Evolutionary conservation across 2,329 filamentous ascomycete species (phyloP), one percentile per base, ranked within the genome.

Genomic region (Byssoonygena ceratinophila): DNA sequence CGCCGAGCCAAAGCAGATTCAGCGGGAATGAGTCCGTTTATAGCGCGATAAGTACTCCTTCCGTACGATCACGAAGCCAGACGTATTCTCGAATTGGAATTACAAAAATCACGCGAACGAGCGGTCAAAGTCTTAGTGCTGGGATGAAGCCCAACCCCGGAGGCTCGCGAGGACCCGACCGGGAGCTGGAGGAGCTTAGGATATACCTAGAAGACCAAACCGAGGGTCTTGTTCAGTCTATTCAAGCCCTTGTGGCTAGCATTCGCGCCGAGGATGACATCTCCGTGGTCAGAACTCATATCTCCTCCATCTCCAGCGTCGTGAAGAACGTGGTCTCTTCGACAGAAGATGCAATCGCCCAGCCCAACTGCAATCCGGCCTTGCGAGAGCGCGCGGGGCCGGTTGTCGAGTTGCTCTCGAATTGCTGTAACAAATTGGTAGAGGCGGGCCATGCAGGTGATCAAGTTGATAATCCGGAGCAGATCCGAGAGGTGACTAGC

Each of bases 181-280:
- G 67, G 57, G 75, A 77, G 59, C 68, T 82, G 58, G 76, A 80
- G 61, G 78, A 82, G 59, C 73, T 83, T 52, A 82, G 81, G 73
- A 79, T 86, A 55, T 90, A 88, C 64, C 78, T 94, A 32, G 85
- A 92, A 63, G 85, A 90, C 63, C 86, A 92, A 66, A 90, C 85
- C 9, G 85, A 86, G 47, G 73, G 82, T 2, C 76, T 94, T 54
- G 83, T 92, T 23, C 81, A 87, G 59, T 85, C 82, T 41, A 89
- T 94, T 58, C 86, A 92, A 68, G 79, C 82, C n/a, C 78, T 94
- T 6, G 86, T 94, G 44, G 77, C 78, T 51, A 81, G 80, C 27
- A 83, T 89, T 56, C 83, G 85, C 51, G 75, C 76, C 47, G 80
- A 85, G 58, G 78, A 79, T 27, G 72, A 76, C 25, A 78, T 85